phyloP scores from a whole-genome alignment of 2,329 filamentous ascomycete genomes.

The Fusarium longipes region DNA sequence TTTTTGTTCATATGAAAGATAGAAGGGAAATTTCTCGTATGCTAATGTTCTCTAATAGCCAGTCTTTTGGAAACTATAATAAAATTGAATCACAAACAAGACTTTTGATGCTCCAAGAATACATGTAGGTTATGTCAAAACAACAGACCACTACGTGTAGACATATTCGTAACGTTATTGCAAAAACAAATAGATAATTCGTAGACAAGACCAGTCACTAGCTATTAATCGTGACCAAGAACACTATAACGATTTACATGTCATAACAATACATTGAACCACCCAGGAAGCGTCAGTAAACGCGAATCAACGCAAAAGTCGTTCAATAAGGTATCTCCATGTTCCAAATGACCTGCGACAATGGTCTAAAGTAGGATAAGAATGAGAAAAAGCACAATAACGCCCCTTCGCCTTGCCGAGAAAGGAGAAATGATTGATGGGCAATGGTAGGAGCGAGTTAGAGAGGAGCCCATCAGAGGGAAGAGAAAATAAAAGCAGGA shows the following conservation, averaged over 20 bases:
- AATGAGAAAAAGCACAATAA: slow-evolving; percentile 29
- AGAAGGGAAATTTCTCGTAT: not conserved
- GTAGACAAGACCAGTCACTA: slow-evolving; percentile 14
- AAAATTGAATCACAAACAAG: not conserved
- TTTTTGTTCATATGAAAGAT: not conserved
- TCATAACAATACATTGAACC: slow-evolving; percentile 7
- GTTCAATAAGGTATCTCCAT: slow-evolving; percentile 20
- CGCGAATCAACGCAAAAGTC: slow-evolving; percentile 19
- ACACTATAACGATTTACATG: slow-evolving; percentile 25
- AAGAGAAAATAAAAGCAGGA: slow-evolving; percentile 15
- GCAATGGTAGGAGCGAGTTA: slow-evolving; percentile 6
- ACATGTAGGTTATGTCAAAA: not conserved
- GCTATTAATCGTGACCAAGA: slow-evolving; percentile 28
- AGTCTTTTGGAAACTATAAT: slow-evolving; percentile 2
- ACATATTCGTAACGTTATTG: slow-evolving; percentile 22
- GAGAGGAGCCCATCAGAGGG: slow-evolving; percentile 15
- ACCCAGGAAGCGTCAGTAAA: slow-evolving; percentile 4
- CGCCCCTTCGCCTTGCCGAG: slow-evolving; percentile 42
- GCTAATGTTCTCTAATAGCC: not conserved
- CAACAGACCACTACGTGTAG: not conserved
- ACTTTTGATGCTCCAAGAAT: not conserved
- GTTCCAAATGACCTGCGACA: slow-evolving; percentile 8
- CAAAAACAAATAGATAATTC: slow-evolving; percentile 11
- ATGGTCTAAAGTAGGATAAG: not conserved
- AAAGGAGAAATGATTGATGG: slow-evolving; percentile 33